Evolutionary conservation across 139 green algal genomes (phyloP), one percentile per base, ranked within the genome.

Genomic region (Picochlorum sp.): DNA sequence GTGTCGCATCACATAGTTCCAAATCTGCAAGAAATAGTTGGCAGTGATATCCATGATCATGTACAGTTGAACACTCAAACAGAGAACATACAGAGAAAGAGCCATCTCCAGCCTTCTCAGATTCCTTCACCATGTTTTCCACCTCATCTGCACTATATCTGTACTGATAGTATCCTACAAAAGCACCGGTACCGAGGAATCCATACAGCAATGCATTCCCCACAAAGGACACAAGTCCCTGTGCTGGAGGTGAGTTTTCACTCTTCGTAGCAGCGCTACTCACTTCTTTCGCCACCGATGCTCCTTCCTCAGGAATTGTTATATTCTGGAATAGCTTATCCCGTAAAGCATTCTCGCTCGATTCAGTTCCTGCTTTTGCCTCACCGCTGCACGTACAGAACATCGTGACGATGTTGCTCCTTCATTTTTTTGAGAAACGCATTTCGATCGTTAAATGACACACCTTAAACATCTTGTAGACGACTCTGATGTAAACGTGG

Each of bases 151-250:
- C 24, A 28, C 59, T 32, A n/a, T 72, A 72, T 11, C 37, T 65
- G 30, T 81, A 82, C 2, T 75, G 84, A 61, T 90, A 90, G 64
- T 90, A 90, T 0, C 77, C 80, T 54, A 86, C 77, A 60, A 81
- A 80, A 10, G 74, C 67, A 13, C 61, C 72, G 4, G 63, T 62
- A 2, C 65, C 80, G 7, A 84, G 56, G 2, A 58, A 37, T 23
- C 74, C 80, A 21, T 84, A 73, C 38, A 89, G 76, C 24, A 84
- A 62, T n/a, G 63, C 30, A 37, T 84, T 84, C 26, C 75, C 78
- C 7, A 76, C n/a, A 0, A 58, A 63, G 3, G 16, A 56, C 2
- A 75, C 38, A 21, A 52, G 26, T 4, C 34, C 34, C 34, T 11
- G 34, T 41, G 34, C 34, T 41, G 34, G 6, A 41, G 34, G 34